Evolutionary conservation across 305 asterid genomes (phyloP), one percentile per base, ranked within the genome.

Genomic region (Fraxinus albicans): DNA sequence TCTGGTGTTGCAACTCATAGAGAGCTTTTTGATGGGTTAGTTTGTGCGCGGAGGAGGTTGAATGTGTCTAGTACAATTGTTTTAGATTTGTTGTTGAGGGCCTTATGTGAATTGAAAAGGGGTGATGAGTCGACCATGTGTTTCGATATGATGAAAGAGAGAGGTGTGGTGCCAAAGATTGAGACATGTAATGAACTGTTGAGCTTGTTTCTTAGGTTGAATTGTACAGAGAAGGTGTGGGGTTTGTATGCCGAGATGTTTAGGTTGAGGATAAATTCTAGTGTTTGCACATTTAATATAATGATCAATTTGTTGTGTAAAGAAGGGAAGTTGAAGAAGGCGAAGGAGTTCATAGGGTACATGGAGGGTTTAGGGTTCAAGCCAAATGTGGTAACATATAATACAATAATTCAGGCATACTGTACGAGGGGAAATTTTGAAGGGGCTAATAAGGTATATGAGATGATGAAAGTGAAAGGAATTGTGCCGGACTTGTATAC

Each of bases 311-410:
- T 86, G 75, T 80, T 89, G 81, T 86, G 90, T 74, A 91, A 84
- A 90, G 90, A 90, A 86, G 93, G 94, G 47, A 86, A 91, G 85
- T 79, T 89, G 79, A 89, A 84, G 81, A 88, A 86, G 83, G 92
- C 92, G 12, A 82, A 85, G 83, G 88, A 86, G 23, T 83, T 91
- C 69, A 81, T 86, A 67, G 80, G 79, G 67, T 77, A 81, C 79
- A 91, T 90, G 93, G 89, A 88, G 85, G 80, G 83, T 50, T 84
- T 85, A 29, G 90, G 91, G 67, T 85, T 92, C 82, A 84, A 77
- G 84, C 94, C 94, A 0, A 88, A 84, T 86, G 81, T 83, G 75
- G 87, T 91, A 74, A 90, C 94, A 1, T 92, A 81, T 80, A 90
- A 88, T 84, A 88, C 93, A 5, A 79, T 91, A 23, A 83, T 90